These are phyloP conservation scores for Pichia sp. DNA, from an alignment of 1,139 yeast species.

Conservation along the genomic window DNA sequence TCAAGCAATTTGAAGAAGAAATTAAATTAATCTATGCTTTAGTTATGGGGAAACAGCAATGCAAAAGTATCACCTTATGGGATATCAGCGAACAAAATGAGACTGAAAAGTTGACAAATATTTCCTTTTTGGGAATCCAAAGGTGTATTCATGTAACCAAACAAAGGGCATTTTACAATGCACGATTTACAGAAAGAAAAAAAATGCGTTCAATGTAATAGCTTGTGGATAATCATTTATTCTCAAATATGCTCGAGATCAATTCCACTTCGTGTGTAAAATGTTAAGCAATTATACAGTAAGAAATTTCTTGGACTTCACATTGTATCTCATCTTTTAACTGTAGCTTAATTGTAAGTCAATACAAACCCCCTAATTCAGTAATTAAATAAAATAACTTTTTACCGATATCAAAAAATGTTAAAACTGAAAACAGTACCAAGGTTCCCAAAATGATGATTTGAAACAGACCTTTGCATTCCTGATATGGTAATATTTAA, in stretches of 20 bases:
- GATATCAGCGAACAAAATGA: not conserved
- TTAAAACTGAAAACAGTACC: too few species aligned
- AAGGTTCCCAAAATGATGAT: too few species aligned
- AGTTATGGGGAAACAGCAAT: not conserved
- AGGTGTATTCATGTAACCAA: not conserved
- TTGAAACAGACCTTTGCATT: slow-evolving; percentile 1
- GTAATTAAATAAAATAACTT: too few species aligned
- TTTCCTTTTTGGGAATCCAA: not conserved
- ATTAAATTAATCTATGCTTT: not conserved
- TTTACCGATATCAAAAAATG: too few species aligned
- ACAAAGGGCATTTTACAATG: not conserved
- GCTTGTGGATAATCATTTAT: too few species aligned
- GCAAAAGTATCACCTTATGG: not conserved
- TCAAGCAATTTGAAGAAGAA: not conserved
- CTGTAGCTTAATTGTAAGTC: too few species aligned
- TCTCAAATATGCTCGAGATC: too few species aligned
- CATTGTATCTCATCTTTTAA: too few species aligned
- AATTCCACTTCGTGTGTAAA: too few species aligned
- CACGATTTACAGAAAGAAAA: not conserved
- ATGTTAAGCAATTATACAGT: too few species aligned
- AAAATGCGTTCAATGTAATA: not conserved
- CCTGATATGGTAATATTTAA: not conserved
- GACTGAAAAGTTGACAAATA: not conserved
- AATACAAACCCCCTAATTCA: not conserved
- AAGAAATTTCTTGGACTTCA: too few species aligned